phyloP scores from a whole-genome alignment of 345 rosid genomes.

The Stellera chamaejasme region DNA sequence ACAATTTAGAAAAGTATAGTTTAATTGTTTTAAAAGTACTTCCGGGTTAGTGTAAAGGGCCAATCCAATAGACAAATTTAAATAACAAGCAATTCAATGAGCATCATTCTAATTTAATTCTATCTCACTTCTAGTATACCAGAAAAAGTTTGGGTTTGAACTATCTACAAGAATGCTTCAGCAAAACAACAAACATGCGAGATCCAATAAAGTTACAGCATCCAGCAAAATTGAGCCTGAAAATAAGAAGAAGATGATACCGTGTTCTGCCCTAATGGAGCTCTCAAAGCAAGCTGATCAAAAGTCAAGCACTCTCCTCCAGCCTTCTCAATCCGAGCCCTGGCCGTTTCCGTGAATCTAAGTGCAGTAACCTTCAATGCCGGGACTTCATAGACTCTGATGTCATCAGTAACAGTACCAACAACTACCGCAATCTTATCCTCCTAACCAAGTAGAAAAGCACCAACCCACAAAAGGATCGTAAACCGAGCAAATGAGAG shows the following conservation, averaged over 20 bases:
- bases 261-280: conserved; percentile 98
- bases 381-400: conserved; percentile 80
- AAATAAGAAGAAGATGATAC: conserved; percentile 22
- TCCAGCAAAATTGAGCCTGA: background rate
- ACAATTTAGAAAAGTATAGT: background rate
- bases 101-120: background rate
- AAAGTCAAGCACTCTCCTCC: conserved; percentile 98
- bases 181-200: too few species aligned
- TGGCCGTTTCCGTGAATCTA: conserved; percentile 84
- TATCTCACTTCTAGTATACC: too few species aligned
- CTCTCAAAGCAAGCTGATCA: conserved; percentile 89
- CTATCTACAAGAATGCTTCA: too few species aligned
- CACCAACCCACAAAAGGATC: background rate
- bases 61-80: background rate
- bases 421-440: conserved; percentile 78
- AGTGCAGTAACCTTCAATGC: conserved; percentile 75
- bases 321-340: conserved; percentile 94
- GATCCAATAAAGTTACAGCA: background rate
- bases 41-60: too few species aligned
- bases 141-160: background rate
- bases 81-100: background rate
- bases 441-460: conserved; percentile 30
- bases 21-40: background rate
- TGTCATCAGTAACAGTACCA: conserved; percentile 86
- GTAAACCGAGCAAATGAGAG: background rate